Conservation (phyloP, 106 monocot genomes). For the Allium cepa region DNA sequence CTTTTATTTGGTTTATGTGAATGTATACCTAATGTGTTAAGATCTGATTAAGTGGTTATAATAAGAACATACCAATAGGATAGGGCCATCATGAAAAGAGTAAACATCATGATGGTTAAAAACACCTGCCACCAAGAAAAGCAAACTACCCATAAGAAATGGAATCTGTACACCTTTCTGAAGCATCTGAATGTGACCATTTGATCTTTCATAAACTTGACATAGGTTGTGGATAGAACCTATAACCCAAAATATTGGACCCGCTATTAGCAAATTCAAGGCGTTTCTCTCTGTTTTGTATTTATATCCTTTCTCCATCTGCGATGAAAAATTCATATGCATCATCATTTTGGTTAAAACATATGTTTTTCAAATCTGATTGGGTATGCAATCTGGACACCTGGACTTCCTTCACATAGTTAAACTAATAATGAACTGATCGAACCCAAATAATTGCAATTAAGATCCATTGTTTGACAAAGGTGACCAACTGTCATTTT, state of each 20-base stretch:
- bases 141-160: slow-evolving; percentile 59
- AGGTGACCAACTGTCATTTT: too few relatives aligned
- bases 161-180: slow-evolving; percentile 83
- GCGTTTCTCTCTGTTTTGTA: slow-evolving; percentile 46
- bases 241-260: slow-evolving; percentile 56
- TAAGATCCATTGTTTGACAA: too few relatives aligned
- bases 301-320: slow-evolving; percentile 46
- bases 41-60: too few relatives aligned
- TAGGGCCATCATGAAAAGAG: not conserved
- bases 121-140: slow-evolving; percentile 64
- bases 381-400: too few relatives aligned
- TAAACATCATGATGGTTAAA: slow-evolving; percentile 31
- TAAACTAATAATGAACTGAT: too few relatives aligned
- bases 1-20: too few relatives aligned
- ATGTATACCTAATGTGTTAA: too few relatives aligned
- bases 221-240: slow-evolving; percentile 72
- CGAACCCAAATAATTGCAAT: too few relatives aligned
- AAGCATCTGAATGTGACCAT: slow-evolving; percentile 70
- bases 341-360: too few relatives aligned
- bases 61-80: not conserved
- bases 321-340: not conserved
- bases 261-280: slow-evolving; percentile 48
- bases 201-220: slow-evolving; percentile 72
- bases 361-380: too few relatives aligned
- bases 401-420: too few relatives aligned